Base-by-base conservation (phyloP, 306 rosid species). In the Prunus mume region DNA sequence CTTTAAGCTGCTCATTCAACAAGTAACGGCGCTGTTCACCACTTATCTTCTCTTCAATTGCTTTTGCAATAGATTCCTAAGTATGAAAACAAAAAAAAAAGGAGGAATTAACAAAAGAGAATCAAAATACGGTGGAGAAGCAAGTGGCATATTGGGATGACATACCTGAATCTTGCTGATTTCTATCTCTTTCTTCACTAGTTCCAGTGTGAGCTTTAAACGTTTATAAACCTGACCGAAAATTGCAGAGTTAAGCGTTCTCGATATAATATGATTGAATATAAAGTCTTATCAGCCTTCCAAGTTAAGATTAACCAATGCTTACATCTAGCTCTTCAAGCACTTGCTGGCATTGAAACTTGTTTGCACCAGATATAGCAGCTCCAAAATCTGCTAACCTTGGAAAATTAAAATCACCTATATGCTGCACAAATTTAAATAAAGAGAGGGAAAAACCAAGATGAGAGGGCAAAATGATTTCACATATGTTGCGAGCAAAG, bases 331-430 rank as follows among this genome's bases (percentile, higher is more conserved):
- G 86, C 88, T 96, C 99, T 87, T 91, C 99, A 88, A 96, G 99
- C 71, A 96, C 99, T 88, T 87, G 80, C 72, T 96, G 99, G 83
- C 99, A 91, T 80, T 91, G 98, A 76, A 91, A 86, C 85, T 96
- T 96, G 84, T 96, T 96, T 67, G 97, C 99, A 79, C 99, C 99
- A 69, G 99, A 96, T 88, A 96, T 96, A 54, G 99, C 99, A 81
- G 99, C 98, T 83, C 97, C 98, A 86, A 96, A 96, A 88, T 96
- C 99, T 69, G 99, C 99, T 79, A 92, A 90, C 88, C 97, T 90
- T 64, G 99, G 93, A 72, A 85, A 86, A 82, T 96, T 96, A 84
- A 96, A 96, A 85, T 96, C 99, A 65, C 99, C 99, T 76, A 96
- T 88, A 84, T 96, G 99, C 99, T 96, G 93, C 88, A 85, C 60